phyloP scores from a whole-genome alignment of 2,329 filamentous ascomycete genomes.

The Ophiostoma triangulosporum region DNA sequence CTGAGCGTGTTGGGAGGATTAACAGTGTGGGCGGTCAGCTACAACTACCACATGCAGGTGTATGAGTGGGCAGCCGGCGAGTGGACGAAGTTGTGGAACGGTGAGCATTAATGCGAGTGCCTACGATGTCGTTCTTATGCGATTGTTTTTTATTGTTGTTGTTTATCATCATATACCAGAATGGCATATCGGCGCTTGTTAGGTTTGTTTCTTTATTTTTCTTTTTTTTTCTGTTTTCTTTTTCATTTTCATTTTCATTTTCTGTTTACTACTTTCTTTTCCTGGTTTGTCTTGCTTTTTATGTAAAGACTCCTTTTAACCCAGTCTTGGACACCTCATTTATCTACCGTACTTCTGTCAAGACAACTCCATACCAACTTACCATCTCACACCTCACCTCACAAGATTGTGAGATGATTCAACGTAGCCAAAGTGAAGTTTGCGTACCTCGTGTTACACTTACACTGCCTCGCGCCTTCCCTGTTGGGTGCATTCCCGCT shows the following conservation, averaged over 20 bases:
- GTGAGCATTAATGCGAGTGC: conserved; percentile 10
- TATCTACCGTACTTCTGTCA: not conserved
- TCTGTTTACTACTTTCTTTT: not conserved
- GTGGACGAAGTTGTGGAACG: conserved; percentile 20
- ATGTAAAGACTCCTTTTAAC: no score
- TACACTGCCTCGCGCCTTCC: not conserved
- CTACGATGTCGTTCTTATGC: no score
- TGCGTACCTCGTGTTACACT: no score
- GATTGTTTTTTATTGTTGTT: not conserved
- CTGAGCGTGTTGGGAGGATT: conserved; percentile 62
- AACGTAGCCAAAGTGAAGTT: no score
- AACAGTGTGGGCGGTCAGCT: conserved; percentile 42
- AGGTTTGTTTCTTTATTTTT: not conserved
- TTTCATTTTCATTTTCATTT: not conserved
- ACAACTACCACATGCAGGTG: conserved; percentile 18
- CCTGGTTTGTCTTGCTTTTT: not conserved
- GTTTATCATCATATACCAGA: no score
- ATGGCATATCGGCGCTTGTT: no score
- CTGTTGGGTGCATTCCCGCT: not conserved
- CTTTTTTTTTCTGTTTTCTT: not conserved
- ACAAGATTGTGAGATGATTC: not conserved
- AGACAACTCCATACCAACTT: not conserved
- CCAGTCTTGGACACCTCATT: not conserved
- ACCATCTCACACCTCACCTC: not conserved
- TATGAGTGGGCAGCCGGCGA: conserved; percentile 18